These are phyloP conservation scores for Raddia guianensis DNA, from an alignment of 176 grass and related monocot genomes.

Conservation along the genomic window DNA sequence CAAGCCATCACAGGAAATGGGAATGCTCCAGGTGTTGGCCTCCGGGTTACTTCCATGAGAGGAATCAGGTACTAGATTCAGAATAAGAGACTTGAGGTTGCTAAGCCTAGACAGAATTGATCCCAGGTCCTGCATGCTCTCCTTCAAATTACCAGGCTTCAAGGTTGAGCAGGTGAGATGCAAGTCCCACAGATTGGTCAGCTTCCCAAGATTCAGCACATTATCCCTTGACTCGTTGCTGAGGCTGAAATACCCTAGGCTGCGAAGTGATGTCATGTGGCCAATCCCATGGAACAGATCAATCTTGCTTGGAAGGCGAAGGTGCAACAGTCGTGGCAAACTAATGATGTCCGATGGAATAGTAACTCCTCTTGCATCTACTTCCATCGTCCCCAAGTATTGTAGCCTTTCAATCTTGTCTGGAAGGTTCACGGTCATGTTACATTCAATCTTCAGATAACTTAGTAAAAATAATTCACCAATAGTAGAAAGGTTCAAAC, in stretches of 20 bases:
- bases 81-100: background rate
- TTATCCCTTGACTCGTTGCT: background rate
- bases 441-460: constrained; percentile 20
- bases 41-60: no score
- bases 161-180: background rate
- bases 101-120: background rate
- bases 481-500: background rate
- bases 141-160: no score
- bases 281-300: background rate
- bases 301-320: background rate
- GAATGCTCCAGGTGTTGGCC: background rate
- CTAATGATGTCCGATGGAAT: background rate
- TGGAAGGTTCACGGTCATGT: constrained; percentile 7
- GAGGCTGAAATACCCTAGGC: background rate
- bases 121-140: background rate
- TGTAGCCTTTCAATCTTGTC: background rate
- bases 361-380: background rate
- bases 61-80: background rate
- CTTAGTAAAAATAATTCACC: background rate
- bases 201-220: background rate
- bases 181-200: background rate
- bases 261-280: background rate
- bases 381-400: background rate
- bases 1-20: background rate
- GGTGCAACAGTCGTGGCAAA: background rate